Conservation (phyloP, 257 asterid species). For the Fraxinus americana region DNA sequence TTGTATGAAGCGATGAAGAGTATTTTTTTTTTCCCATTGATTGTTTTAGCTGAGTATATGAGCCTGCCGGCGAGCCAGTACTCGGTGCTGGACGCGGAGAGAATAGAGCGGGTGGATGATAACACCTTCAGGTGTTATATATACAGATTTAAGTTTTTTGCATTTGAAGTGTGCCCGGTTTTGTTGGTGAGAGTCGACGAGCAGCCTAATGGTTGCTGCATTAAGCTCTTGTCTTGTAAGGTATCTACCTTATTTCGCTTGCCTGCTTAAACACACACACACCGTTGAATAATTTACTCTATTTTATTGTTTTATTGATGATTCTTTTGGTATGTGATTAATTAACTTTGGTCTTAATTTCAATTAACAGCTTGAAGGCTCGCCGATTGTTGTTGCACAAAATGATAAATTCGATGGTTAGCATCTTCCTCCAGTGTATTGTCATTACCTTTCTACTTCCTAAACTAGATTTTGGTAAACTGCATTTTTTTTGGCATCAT, state of each 20-base stretch:
- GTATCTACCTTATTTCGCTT: slow-evolving; percentile 31
- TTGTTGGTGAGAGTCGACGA: slow-evolving; percentile 92
- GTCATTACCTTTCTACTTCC: not conserved
- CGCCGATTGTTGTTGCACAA: slow-evolving; percentile 84
- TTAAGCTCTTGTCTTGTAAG: slow-evolving; percentile 94
- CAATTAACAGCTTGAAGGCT: slow-evolving; percentile 72
- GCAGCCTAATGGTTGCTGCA: slow-evolving; percentile 90
- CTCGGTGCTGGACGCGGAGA: slow-evolving; percentile 96
- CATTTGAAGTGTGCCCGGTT: slow-evolving; percentile 91
- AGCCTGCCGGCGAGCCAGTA: slow-evolving; percentile 98
- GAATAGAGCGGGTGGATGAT: slow-evolving; percentile 92
- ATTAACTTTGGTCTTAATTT: slow-evolving; percentile 26
- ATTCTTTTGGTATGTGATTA: not conserved
- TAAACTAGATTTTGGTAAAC: not conserved
- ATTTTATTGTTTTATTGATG: slow-evolving; percentile 5
- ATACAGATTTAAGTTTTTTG: slow-evolving; percentile 76
- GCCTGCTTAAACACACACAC: not conserved
- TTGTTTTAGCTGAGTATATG: slow-evolving; percentile 75
- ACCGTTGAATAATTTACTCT: not conserved
- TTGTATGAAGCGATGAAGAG: not conserved
- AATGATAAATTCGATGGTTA: slow-evolving; percentile 89
- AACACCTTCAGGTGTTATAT: slow-evolving; percentile 71
- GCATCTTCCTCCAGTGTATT: slow-evolving; percentile 24
- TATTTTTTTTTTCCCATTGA: not conserved
- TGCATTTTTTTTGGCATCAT: not conserved